Conservation (phyloP, 2,329 filamentous ascomycete species). For the Dothistroma septosporum region DNA sequence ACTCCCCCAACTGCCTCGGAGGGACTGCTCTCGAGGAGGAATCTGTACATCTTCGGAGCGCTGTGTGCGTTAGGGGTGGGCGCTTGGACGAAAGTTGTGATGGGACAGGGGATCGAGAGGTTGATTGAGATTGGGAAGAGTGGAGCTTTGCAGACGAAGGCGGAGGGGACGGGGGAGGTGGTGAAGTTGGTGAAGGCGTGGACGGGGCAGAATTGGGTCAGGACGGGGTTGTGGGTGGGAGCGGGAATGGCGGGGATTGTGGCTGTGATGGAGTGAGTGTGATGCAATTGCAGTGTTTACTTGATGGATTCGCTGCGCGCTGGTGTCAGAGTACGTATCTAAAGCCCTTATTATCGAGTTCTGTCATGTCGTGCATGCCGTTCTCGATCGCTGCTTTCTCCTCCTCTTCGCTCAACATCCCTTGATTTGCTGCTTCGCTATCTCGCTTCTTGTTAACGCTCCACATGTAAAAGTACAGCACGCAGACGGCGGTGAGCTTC, state of each 20-base stretch:
- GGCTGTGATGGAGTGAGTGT: background rate
- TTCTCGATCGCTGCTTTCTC: slow-evolving; percentile 51
- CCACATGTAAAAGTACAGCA: slow-evolving; percentile 56
- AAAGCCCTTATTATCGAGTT: slow-evolving; percentile 54
- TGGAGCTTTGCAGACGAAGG: slow-evolving; percentile 2
- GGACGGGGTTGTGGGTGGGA: background rate
- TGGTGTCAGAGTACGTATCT: slow-evolving; percentile 46
- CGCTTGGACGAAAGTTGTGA: slow-evolving; percentile 5
- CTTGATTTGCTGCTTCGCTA: slow-evolving; percentile 39
- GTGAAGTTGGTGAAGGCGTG: slow-evolving; percentile 7
- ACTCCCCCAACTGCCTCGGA: background rate
- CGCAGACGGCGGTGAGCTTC: slow-evolving; percentile 48
- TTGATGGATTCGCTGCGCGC: background rate
- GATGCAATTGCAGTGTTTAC: background rate
- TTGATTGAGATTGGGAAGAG: slow-evolving; percentile 5
- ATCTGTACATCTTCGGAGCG: background rate
- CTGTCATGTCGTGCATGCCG: slow-evolving; percentile 55
- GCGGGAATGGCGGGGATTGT: background rate
- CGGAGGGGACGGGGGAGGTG: background rate
- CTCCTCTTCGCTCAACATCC: slow-evolving; percentile 37
- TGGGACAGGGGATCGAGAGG: background rate
- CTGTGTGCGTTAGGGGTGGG: background rate
- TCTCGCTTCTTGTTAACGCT: slow-evolving; percentile 53
- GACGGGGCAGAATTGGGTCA: slow-evolving; percentile 6
- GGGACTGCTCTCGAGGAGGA: background rate